Evolutionary conservation across 441 rosid genomes (phyloP), one percentile per base, ranked within the genome.

Genomic region (Sinapis alba): DNA sequence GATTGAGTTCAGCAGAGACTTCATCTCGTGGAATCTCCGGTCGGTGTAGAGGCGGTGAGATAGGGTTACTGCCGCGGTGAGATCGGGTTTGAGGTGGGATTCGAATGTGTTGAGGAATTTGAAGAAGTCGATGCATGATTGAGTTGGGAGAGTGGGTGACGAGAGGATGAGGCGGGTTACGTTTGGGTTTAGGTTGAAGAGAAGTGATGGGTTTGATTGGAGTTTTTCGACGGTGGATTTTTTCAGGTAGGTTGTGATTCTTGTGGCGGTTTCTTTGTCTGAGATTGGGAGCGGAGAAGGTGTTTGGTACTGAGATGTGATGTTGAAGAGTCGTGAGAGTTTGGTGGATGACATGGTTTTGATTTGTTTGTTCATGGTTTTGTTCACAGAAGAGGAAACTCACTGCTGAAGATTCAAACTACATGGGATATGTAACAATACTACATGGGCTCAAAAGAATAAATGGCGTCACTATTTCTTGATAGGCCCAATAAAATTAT

Each of bases 51-150:
- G 54, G 68, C 96, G 85, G 69, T 21, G 83, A 59, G 86, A 23
- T 45, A 88, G 79, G 15, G 79, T 69, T 11, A 87, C 4, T 23
- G 85, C 88, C 67, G 97, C 78, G 67, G 69, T 69, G 69, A 91
- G 83, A 66, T 88, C 84, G 23, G 90, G 91, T 66, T 82, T 86
- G 28, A 65, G 81, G 3, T 73, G 64, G 34, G 86, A 84, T 7
- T 72, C 84, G 65, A 71, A 81, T 59, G 57, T 12, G 32, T 50
- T 78, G 57, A 96, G 85, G 79, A 82, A 84, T 53, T 86, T 83
- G 80, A 85, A 87, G 88, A 96, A 88, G 30, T 27, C 59, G 78
- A 86, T 65, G 82, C 97, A 89, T 2, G 79, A 78, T 56, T 73
- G 83, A 51, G 89, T 79, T 4, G 89, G 73, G 59, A 95, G 84